These are phyloP conservation scores for Whalleya microplaca DNA, from an alignment of 2,329 filamentous ascomycete species.

Conservation along the genomic window DNA sequence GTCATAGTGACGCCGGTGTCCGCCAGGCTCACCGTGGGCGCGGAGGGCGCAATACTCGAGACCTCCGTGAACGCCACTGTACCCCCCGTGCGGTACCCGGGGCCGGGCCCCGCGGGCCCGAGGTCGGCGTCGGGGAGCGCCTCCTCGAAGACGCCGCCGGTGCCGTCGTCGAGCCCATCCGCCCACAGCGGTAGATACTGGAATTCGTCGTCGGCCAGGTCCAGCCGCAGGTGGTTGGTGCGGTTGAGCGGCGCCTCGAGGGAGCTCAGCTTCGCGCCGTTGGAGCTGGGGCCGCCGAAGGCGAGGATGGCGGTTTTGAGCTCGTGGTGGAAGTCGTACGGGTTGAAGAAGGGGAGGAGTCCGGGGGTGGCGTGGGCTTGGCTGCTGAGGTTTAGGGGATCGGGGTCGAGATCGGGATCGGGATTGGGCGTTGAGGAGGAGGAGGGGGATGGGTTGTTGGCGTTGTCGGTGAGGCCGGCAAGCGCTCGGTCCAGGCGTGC, in stretches of 20 bases:
- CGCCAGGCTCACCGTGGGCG: constrained; percentile 6
- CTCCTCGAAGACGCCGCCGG: constrained; percentile 51
- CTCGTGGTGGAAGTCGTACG: constrained; percentile 4
- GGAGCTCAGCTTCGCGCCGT: constrained; percentile 29
- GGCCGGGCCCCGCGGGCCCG: constrained; percentile 37
- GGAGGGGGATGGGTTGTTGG: too few relatives aligned
- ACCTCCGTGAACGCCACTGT: constrained; percentile 27
- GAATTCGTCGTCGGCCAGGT: constrained; percentile 59
- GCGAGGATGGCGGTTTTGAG: constrained; percentile 12
- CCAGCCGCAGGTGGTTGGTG: constrained; percentile 53
- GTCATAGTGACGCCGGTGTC: constrained; percentile 21
- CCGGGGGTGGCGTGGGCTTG: too few relatives aligned
- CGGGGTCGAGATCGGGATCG: too few relatives aligned
- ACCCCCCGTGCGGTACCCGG: constrained; percentile 35
- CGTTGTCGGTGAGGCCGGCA: too few relatives aligned
- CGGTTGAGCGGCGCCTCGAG: constrained; percentile 41
- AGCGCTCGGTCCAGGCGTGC: too few relatives aligned
- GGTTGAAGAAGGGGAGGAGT: neutral
- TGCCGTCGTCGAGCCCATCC: constrained; percentile 57
- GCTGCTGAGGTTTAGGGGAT: too few relatives aligned
- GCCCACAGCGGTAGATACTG: constrained; percentile 69
- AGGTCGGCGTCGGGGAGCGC: constrained; percentile 35
- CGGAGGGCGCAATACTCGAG: constrained; percentile 19
- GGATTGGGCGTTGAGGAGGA: too few relatives aligned
- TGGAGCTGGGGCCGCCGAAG: constrained; percentile 7